Conservation (phyloP, 352 stramenopile genomes). For the Pythium folliculosum region DNA sequence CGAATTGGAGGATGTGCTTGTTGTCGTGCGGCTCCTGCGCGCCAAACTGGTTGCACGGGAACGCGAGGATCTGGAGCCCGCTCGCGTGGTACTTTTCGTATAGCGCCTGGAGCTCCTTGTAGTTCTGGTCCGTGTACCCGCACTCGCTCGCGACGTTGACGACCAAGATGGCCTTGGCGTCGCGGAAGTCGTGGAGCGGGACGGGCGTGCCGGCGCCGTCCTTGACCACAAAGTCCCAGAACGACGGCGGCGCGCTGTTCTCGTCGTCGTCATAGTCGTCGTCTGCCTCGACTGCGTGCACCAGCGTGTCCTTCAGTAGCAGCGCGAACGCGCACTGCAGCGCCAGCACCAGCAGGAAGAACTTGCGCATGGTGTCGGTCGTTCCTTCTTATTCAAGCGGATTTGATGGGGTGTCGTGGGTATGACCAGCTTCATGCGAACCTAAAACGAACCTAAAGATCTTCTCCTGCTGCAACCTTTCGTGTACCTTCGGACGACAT, state of each 20-base stretch:
- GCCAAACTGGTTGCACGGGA: slow-evolving; percentile 97
- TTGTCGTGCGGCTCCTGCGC: slow-evolving; percentile 82
- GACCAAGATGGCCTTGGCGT: slow-evolving; percentile 68
- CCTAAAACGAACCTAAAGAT: not conserved
- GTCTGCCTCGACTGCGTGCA: not conserved
- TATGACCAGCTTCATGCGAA: not conserved
- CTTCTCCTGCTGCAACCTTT: not conserved
- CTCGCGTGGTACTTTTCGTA: slow-evolving; percentile 75
- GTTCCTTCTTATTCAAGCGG: not conserved
- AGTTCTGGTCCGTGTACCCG: slow-evolving; percentile 84
- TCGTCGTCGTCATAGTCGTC: not conserved
- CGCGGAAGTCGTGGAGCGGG: slow-evolving; percentile 48
- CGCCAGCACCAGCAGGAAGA: slow-evolving; percentile 23
- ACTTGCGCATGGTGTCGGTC: slow-evolving; percentile 15
- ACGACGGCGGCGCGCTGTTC: slow-evolving; percentile 27
- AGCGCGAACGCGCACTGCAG: slow-evolving; percentile 22
- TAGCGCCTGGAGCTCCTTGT: slow-evolving; percentile 68
- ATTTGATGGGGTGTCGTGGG: no score
- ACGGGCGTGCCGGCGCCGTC: slow-evolving; percentile 49
- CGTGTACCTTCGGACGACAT: slow-evolving; percentile 4
- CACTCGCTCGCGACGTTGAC: slow-evolving; percentile 84
- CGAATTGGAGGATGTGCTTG: slow-evolving; percentile 78
- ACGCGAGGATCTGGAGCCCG: slow-evolving; percentile 89
- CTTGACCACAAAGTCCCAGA: slow-evolving; percentile 61
- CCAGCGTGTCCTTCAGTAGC: not conserved